Base-by-base conservation (phyloP, 768 basidiomycete genomes). In the Suillus luteus region DNA sequence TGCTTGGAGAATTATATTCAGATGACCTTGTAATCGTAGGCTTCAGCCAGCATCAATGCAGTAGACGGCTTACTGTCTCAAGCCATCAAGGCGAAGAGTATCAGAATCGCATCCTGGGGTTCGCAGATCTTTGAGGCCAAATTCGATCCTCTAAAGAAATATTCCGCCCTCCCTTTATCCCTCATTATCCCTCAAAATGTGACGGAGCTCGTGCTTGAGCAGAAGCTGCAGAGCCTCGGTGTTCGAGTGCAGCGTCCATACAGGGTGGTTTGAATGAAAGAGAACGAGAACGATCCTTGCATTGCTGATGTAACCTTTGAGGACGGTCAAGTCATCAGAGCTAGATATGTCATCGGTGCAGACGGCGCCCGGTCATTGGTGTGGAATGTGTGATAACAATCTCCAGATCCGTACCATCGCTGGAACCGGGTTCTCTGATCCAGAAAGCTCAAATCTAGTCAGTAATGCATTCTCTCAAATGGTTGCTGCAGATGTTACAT, bases 301-400 rank as follows among this genome's bases (percentile, higher is more conserved):
- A 27, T 79, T 9, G 74, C 69, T 6, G 75, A 82, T 10, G 82
- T 82, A 17, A 67, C 70, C 0, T 84, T 86, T 67, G 82, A 84
- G 31, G 76, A 78, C 52, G 83, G 85, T 3, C 76, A 75, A 41
- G 68, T 75, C 14, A 76, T 85, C 40, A 76, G 69, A 5, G 70
- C 83, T 19, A 77, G 75, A 38, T 84, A 83, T 67, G 78, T 85
- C 5, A 68, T 85, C 41, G 84, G 81, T 33, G 83, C 84, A 10
- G 85, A 86, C 66, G 84, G 85, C 4, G 72, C 82, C 4, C 77
- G 70, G 60, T 86, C 84, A 1, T 62, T 68, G 27, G 85, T 84
- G 40, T 12, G 22, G 10, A 14, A 55, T 41, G 51, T 49, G 24
- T 40, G n/a, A 57, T 2, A 9, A 40, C 24, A 9, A 57, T 57